phyloP scores from a whole-genome alignment of 2,329 filamentous ascomycete genomes.

The Colletotrichum kahawae region DNA sequence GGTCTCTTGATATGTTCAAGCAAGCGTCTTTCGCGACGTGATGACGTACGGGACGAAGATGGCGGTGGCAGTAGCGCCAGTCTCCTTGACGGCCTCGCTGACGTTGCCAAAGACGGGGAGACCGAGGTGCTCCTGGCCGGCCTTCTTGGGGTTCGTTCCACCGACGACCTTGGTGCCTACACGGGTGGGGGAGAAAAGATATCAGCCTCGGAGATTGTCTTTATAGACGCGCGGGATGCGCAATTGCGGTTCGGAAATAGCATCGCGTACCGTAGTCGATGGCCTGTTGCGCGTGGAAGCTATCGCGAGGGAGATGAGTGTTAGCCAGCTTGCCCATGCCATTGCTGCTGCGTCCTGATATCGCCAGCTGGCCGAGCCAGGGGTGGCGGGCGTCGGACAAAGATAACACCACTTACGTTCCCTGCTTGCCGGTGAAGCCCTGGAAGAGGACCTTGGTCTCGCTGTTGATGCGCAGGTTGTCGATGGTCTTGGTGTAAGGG shows the following conservation, averaged over 20 bases:
- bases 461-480: conserved; percentile 90
- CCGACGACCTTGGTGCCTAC: conserved; percentile 95
- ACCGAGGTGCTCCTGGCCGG: conserved; percentile 85
- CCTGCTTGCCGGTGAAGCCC: conserved; percentile 97
- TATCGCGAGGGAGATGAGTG: conserved; percentile 38
- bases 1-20: conserved; percentile 50
- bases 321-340: not conserved
- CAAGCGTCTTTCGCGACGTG: not conserved
- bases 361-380: not conserved
- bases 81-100: conserved; percentile 85
- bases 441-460: conserved; percentile 97
- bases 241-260: not conserved
- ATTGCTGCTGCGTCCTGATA: not conserved
- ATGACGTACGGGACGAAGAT: conserved; percentile 93
- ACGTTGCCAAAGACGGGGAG: conserved; percentile 94
- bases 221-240: not conserved
- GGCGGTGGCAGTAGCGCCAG: conserved; percentile 87
- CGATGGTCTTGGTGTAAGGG: conserved; percentile 73
- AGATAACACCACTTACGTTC: conserved; percentile 69
- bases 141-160: conserved; percentile 99
- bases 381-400: not conserved
- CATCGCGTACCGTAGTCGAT: conserved; percentile 88
- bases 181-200: conserved; percentile 16
- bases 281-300: conserved; percentile 96
- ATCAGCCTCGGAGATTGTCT: conserved; percentile 31